Base-by-base conservation (phyloP, 768 basidiomycete species). In the Dacryopinax spathularia region DNA sequence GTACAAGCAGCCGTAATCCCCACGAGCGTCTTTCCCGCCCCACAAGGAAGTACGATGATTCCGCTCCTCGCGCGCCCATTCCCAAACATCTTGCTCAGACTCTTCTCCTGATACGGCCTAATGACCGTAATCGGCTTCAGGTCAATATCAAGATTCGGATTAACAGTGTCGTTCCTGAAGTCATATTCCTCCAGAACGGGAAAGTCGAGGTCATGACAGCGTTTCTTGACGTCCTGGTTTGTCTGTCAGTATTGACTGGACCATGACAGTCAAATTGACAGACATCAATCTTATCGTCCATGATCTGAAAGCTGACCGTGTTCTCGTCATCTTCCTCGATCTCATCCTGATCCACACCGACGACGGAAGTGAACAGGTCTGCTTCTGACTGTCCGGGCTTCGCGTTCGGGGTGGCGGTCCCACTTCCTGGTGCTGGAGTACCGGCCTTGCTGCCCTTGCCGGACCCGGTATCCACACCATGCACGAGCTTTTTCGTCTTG, bases 1-100 rank as follows among this genome's bases (percentile, higher is more conserved):
- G 96, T 99, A 72, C 95, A 97, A 18, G 96, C 96, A 12, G 96
- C 96, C 1, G 95, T 98, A 71, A 99, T 97, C n/a, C 96, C 96
- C 10, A 99, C 96, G 3, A 99, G 81, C 13, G 96, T 99, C 78
- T 99, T 99, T 33, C 96, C 96, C 41, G 96, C 96, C 62, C 96
- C 96, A 72, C 96, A 99, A 33, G 96, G 96, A 22, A 99, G 79
- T 1, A 99, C 96, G 66, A 99, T 98, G 69, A 99, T 98, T 1
- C 96, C 96, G 43, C 92, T 96, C 63, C 96, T 84, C 48, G 96
- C 96, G 72, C 96, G 94, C 90, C 93, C 96, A 73, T 99, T 98
- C 62, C 96, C 95, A 74, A 99, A 99, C 96, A 99, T 99, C 77
- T 99, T 99, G 68, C 91, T 93, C 41, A 99, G 77, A 72, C 90